Conservation (phyloP, 2,329 filamentous ascomycete species). For the Dryadomyces quercus-mongolicae region DNA sequence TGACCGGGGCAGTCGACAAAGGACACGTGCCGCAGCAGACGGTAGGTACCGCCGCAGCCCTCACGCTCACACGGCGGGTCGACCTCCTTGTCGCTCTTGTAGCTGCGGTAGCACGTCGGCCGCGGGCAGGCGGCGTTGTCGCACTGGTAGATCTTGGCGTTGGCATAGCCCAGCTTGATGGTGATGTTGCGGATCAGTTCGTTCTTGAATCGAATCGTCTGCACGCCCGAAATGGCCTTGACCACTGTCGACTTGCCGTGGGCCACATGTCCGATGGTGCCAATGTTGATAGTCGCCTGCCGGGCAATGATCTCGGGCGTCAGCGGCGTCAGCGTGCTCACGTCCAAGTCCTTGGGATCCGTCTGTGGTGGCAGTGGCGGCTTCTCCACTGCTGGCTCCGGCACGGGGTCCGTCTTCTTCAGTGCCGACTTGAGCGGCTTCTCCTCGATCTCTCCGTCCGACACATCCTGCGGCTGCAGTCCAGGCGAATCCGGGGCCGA, state of each 20-base stretch:
- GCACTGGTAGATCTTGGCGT: constrained; percentile 99
- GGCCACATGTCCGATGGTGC: constrained; percentile 95
- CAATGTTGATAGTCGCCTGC: constrained; percentile 98
- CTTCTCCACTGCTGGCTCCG: constrained; percentile 40
- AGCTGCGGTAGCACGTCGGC: constrained; percentile 91
- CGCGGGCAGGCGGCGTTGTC: constrained; percentile 83
- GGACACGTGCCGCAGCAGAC: constrained; percentile 81
- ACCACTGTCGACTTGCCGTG: constrained; percentile 98
- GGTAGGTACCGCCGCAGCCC: constrained; percentile 78
- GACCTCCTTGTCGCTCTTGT: constrained; percentile 98
- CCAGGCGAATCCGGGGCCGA: constrained; percentile 49
- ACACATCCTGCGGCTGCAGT: constrained; percentile 43
- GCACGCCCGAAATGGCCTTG: constrained; percentile 96
- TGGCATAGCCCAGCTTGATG: constrained; percentile 98
- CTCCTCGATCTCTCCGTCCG: constrained; percentile 44
- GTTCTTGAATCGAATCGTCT: constrained; percentile 99
- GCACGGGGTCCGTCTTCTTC: constrained; percentile 52
- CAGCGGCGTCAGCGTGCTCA: constrained; percentile 67
- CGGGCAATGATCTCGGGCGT: constrained; percentile 95
- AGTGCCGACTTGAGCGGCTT: constrained; percentile 72
- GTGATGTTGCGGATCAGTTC: constrained; percentile 98
- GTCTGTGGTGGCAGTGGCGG: constrained; percentile 70
- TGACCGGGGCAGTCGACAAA: constrained; percentile 99
- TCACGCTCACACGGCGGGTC: constrained; percentile 93
- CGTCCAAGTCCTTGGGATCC: constrained; percentile 78